phyloP scores from a whole-genome alignment of 2,329 filamentous ascomycete genomes.

The Colletotrichum horii region DNA sequence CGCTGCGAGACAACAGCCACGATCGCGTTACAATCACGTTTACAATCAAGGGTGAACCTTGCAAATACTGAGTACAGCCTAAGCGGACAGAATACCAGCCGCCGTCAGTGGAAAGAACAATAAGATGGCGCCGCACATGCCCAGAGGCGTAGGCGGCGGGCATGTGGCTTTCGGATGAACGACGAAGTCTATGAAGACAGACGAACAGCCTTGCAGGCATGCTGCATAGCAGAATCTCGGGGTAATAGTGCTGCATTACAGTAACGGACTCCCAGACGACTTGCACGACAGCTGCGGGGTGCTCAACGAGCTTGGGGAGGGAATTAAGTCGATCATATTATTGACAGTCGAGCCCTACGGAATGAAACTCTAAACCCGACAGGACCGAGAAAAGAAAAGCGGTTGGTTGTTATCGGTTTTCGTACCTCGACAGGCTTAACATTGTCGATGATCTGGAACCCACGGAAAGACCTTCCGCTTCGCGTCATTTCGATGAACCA shows the following conservation, averaged over 20 bases:
- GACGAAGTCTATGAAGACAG: background rate
- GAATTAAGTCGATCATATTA: conserved; percentile 3
- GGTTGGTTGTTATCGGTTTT: background rate
- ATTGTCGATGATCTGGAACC: background rate
- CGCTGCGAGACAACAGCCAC: background rate
- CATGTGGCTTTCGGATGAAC: background rate
- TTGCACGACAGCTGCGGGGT: background rate
- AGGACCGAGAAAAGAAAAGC: background rate
- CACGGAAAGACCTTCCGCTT: background rate
- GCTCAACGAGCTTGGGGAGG: background rate
- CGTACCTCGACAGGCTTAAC: background rate
- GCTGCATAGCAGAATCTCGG: background rate
- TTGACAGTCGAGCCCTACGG: background rate
- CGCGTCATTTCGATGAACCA: background rate
- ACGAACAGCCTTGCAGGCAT: background rate
- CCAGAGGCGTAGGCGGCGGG: background rate
- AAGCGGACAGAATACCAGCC: background rate
- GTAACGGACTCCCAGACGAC: background rate
- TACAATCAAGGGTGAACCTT: background rate
- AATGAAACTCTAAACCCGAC: background rate
- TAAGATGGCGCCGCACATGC: background rate
- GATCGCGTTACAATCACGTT: background rate
- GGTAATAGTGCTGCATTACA: background rate
- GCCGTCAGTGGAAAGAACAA: background rate
- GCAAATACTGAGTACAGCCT: background rate